Evolutionary conservation across 805 yeast genomes (phyloP).

Genomic region (Ogataea neopini): DNA sequence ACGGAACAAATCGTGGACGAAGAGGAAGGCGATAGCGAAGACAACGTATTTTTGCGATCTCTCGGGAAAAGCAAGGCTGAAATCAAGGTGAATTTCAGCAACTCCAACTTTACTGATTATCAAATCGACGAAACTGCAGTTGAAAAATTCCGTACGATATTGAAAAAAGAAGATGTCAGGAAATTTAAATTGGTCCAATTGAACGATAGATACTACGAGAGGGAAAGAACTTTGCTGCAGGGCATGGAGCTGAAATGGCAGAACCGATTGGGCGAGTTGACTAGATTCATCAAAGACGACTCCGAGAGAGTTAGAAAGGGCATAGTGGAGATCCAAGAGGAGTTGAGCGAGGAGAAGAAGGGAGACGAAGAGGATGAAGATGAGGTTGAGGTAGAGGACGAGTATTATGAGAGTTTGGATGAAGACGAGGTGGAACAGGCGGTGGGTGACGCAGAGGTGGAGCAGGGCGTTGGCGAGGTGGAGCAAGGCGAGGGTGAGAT

Average conservation of each 20-base stretch:
- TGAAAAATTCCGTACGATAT: conserved; percentile 18
- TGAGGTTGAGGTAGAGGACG: conserved; percentile 18
- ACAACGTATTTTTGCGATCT: conserved; percentile 14
- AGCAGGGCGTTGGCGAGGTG: conserved; percentile 8
- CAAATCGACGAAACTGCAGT: conserved; percentile 22
- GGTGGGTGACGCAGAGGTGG: conserved; percentile 12
- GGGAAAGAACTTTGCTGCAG: conserved; percentile 24
- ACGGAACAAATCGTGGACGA: conserved; percentile 14
- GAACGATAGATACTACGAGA: conserved; percentile 29
- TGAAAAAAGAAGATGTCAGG: conserved; percentile 25
- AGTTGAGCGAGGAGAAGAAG: conserved; percentile 19
- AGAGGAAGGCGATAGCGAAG: conserved; percentile 10
- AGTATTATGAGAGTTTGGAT: conserved; percentile 15
- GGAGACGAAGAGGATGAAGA: conserved; percentile 15
- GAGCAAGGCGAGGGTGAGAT: conserved; percentile 13
- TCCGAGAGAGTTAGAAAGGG: conserved; percentile 15
- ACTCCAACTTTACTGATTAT: conserved; percentile 15
- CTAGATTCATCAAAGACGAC: conserved; percentile 27
- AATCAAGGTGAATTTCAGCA: conserved; percentile 13
- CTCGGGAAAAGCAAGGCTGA: conserved; percentile 15
- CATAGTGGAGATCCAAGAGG: conserved; percentile 12
- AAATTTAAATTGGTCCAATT: conserved; percentile 32
- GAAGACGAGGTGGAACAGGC: conserved; percentile 14
- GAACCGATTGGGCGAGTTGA: conserved; percentile 24
- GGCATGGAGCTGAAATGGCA: conserved; percentile 32